phyloP scores from a whole-genome alignment of 2,329 filamentous ascomycete species.

The Hyphodiscus sp. region DNA sequence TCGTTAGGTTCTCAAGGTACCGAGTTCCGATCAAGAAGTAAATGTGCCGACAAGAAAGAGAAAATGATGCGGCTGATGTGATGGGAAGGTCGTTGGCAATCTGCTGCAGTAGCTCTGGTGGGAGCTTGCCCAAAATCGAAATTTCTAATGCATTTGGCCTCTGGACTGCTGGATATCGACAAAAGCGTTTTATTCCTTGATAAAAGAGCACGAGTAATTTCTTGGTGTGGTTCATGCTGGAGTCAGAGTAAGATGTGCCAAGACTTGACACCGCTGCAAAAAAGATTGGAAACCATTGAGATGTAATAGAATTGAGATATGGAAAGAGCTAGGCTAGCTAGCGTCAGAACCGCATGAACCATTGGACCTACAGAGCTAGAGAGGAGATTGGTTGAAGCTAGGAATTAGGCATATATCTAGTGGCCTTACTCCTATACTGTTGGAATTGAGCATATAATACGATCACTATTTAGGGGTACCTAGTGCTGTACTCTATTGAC shows the following conservation, averaged over 20 bases:
- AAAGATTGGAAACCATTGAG: neutral
- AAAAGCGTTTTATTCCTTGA: constrained; percentile 6
- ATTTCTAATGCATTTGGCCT: constrained; percentile 8
- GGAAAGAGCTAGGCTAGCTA: constrained; percentile 1
- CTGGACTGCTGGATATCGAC: constrained; percentile 5
- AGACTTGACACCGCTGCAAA: constrained; percentile 1
- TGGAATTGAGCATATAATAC: no score
- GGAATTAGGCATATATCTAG: no score
- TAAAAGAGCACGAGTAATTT: constrained; percentile 3
- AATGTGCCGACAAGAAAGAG: constrained; percentile 12
- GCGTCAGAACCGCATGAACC: no score
- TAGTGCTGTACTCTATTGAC: no score
- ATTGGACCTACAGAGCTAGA: no score
- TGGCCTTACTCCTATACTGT: no score
- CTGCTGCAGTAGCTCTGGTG: constrained; percentile 10
- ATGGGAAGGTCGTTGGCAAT: constrained; percentile 10
- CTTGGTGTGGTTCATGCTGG: constrained; percentile 8
- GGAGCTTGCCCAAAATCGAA: constrained; percentile 9
- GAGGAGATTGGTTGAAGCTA: no score
- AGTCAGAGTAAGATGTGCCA: constrained; percentile 1
- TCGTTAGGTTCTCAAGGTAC: constrained; percentile 10
- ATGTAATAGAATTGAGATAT: neutral
- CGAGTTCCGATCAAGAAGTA: constrained; percentile 8
- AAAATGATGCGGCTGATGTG: constrained; percentile 11
- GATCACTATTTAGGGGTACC: no score